These are phyloP conservation scores for Cladosporium phlei DNA, from an alignment of 2,329 filamentous ascomycete genomes.

Conservation along the genomic window DNA sequence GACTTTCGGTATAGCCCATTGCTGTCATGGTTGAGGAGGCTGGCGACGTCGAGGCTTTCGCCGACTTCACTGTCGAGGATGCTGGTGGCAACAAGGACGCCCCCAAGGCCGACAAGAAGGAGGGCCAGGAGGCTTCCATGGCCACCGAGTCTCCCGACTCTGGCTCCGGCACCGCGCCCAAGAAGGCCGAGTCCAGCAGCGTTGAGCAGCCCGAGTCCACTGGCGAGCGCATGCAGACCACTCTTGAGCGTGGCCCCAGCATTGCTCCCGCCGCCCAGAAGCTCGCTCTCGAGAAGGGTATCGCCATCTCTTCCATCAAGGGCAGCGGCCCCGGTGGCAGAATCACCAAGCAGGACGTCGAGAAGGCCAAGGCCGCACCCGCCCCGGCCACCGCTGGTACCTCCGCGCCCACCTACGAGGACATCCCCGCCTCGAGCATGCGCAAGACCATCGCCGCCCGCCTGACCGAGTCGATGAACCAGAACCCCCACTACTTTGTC, in stretches of 20 bases:
- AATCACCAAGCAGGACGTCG: slow-evolving; percentile 88
- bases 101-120: slow-evolving; percentile 58
- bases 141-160: slow-evolving; percentile 57
- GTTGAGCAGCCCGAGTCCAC: slow-evolving; percentile 68
- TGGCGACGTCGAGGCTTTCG: slow-evolving; percentile 80
- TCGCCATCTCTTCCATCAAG: slow-evolving; percentile 74
- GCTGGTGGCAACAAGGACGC: slow-evolving; percentile 76
- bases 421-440: slow-evolving; percentile 83
- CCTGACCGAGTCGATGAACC: slow-evolving; percentile 79
- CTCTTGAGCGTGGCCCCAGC: slow-evolving; percentile 75
- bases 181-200: slow-evolving; percentile 45
- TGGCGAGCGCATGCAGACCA: slow-evolving; percentile 72
- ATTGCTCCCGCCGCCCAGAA: slow-evolving; percentile 70
- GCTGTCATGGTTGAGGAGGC: slow-evolving; percentile 92
- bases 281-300: slow-evolving; percentile 77
- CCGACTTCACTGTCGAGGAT: slow-evolving; percentile 80
- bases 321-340: slow-evolving; percentile 80
- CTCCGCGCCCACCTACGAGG: slow-evolving; percentile 66
- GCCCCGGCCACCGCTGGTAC: slow-evolving; percentile 48
- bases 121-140: slow-evolving; percentile 55
- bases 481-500: slow-evolving; percentile 99
- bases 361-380: slow-evolving; percentile 63
- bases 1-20: slow-evolving; percentile 65
- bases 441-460: slow-evolving; percentile 95
- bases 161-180: slow-evolving; percentile 54